Conservation (phyloP, 2,329 filamentous ascomycete species). For the Xylariaceae sp. region DNA sequence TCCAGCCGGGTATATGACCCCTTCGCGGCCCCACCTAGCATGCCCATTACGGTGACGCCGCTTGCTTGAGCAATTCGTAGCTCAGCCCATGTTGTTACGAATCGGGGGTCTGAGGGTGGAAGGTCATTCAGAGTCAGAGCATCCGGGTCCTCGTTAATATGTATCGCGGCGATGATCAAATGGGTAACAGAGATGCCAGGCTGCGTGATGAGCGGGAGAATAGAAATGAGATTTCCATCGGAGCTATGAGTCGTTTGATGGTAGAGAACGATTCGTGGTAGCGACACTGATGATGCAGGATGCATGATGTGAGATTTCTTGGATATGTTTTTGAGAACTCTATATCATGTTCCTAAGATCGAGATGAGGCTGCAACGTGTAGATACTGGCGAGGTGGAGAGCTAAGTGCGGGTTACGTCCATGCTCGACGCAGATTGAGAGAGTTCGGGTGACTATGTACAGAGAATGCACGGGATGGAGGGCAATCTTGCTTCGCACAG, state of each 20-base stretch:
- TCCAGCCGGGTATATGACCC: constrained; percentile 69
- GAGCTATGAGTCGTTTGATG: constrained; percentile 51
- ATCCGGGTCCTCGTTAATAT: constrained; percentile 71
- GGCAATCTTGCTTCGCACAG: no score
- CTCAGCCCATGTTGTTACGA: constrained; percentile 72
- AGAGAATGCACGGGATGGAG: no score
- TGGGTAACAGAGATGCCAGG: constrained; percentile 62
- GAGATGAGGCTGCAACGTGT: no score
- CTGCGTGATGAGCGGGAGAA: constrained; percentile 49
- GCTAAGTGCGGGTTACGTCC: no score
- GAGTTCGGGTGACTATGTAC: no score
- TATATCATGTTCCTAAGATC: no score
- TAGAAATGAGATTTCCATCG: constrained; percentile 46
- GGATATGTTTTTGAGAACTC: no score
- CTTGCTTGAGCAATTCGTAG: constrained; percentile 69
- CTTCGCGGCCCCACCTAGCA: constrained; percentile 80
- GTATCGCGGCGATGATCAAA: constrained; percentile 78
- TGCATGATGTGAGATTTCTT: constrained; percentile 31
- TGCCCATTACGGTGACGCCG: constrained; percentile 77
- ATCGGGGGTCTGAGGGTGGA: constrained; percentile 65
- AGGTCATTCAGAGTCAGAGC: constrained; percentile 79
- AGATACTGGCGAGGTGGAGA: no score
- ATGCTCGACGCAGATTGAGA: no score
- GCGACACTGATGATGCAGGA: constrained; percentile 20
- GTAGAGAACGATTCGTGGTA: constrained; percentile 41